These are phyloP conservation scores for Curvularia verruculosa DNA, from an alignment of 2,329 filamentous ascomycete species.

Conservation along the genomic window DNA sequence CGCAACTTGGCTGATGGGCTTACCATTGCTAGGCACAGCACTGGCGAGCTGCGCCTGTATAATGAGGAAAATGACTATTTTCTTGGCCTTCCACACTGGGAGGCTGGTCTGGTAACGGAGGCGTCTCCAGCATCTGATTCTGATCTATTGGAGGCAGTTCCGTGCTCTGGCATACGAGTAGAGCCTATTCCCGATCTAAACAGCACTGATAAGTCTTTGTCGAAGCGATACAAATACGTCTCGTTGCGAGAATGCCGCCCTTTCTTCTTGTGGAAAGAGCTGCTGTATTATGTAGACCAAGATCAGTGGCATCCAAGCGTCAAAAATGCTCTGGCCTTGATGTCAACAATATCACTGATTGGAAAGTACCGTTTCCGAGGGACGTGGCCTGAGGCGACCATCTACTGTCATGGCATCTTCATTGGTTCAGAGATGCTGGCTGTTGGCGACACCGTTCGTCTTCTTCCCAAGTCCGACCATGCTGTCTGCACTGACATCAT, in stretches of 20 bases:
- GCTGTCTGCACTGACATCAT: conserved; percentile 58
- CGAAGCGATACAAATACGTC: conserved; percentile 62
- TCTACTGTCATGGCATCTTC: conserved; percentile 62
- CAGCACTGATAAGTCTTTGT: conserved; percentile 56
- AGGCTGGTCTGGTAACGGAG: conserved; percentile 63
- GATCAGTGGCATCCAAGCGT: conserved; percentile 61
- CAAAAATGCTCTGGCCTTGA: conserved; percentile 58
- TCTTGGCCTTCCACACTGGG: conserved; percentile 57
- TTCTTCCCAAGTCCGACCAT: conserved; percentile 42
- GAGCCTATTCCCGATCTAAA: conserved; percentile 63
- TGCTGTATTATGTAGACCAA: conserved; percentile 51
- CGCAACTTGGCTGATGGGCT: conserved; percentile 41
- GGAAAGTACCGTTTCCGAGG: conserved; percentile 61
- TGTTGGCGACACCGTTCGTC: conserved; percentile 61
- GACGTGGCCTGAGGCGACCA: conserved; percentile 59
- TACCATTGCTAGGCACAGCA: conserved; percentile 37
- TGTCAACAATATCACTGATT: conserved; percentile 60
- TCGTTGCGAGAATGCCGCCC: conserved; percentile 61
- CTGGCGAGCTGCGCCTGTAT: conserved; percentile 34
- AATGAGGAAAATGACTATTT: conserved; percentile 30
- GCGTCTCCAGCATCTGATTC: conserved; percentile 55
- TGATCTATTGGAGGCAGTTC: conserved; percentile 56
- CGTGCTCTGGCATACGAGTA: conserved; percentile 62
- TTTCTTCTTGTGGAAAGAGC: conserved; percentile 60
- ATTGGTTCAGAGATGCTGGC: conserved; percentile 63